phyloP scores from a whole-genome alignment of 495 filamentous ascomycete species.

The Trichodelitschia bisporula region DNA sequence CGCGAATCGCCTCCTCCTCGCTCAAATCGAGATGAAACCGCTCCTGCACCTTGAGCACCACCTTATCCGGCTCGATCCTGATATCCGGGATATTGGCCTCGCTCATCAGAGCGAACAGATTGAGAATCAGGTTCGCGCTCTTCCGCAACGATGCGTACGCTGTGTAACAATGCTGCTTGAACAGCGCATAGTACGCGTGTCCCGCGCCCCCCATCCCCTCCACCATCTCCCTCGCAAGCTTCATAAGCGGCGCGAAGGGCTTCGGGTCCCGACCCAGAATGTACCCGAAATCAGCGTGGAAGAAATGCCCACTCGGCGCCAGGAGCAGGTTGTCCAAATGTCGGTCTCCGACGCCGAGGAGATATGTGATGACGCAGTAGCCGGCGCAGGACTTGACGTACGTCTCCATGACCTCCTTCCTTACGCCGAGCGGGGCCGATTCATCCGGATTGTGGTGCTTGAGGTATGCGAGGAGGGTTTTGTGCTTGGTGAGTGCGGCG shows the following conservation, averaged over 20 bases:
- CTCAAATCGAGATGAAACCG: conserved; percentile 77
- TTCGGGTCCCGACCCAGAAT: conserved; percentile 96
- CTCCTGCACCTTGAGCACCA: conserved; percentile 83
- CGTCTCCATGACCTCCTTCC: conserved; percentile 81
- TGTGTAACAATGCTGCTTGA: conserved; percentile 88
- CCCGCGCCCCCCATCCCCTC: conserved; percentile 83
- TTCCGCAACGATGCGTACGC: conserved; percentile 83
- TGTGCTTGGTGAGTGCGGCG: conserved; percentile 55
- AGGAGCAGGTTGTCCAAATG: conserved; percentile 92
- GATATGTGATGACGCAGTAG: conserved; percentile 97
- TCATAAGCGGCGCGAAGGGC: conserved; percentile 90
- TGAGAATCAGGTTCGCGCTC: conserved; percentile 73
- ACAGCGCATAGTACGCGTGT: conserved; percentile 57
- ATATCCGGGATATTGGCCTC: conserved; percentile 95
- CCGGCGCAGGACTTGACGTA: conserved; percentile 92
- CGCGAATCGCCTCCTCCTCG: conserved; percentile 77
- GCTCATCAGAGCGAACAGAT: conserved; percentile 89
- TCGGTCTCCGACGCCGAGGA: conserved; percentile 90
- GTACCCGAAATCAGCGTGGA: conserved; percentile 95
- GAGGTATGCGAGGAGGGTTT: conserved; percentile 63
- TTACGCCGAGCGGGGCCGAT: conserved; percentile 56
- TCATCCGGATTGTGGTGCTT: conserved; percentile 77
- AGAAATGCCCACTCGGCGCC: conserved; percentile 78
- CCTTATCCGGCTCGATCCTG: conserved; percentile 72
- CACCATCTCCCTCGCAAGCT: conserved; percentile 93